Evolutionary conservation across 2,329 filamentous ascomycete genomes (phyloP), one percentile per base, ranked within the genome.

Genomic region (Cordyceps tenuipes): DNA sequence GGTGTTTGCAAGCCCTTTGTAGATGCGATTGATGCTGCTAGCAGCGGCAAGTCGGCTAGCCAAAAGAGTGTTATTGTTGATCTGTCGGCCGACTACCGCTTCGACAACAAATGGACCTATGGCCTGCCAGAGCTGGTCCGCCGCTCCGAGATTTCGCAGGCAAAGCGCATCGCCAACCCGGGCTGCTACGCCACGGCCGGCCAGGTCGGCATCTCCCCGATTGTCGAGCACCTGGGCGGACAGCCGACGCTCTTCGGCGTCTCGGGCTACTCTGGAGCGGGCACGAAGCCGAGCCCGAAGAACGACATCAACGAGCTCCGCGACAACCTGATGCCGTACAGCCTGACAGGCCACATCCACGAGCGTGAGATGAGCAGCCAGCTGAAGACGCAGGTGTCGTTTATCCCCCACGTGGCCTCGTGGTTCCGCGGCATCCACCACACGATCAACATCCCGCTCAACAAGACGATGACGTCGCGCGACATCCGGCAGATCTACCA

Each of bases 391-490:
- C 76, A 83, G 19, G 86, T 96, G 13, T 89, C 87, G 6, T 99
- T 99, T 72, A 88, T 94, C 61, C 94, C 94, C 10, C 94, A 97
- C 73, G 63, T 62, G 19, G 90, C 91, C 19, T 85, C 88, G 15
- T 97, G 92, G 94, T 97, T 97, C 83, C 88, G 95, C 70, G 93
- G 93, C 64, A 97, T 97, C 67, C 86, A 90, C 71, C 89, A 92
- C 75, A 93, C 91, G 43, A 92, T 97, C 73, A 91, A 86, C 70
- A 90, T 97, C 53, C 93, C 93, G 13, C 80, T 99, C 8, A 88
- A 88, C 69, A 82, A 93, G 75, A 82, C 85, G 63, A 95, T 97
- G 89, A 90, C 86, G 3, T 92, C 90, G 47, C 88, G 94, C 57
- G 92, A 97, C 71, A 91, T 99, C 66, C 86, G 94, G 63, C 90